These are phyloP conservation scores for Sporothrix humicola DNA, from an alignment of 2,329 filamentous ascomycete species.

Conservation along the genomic window DNA sequence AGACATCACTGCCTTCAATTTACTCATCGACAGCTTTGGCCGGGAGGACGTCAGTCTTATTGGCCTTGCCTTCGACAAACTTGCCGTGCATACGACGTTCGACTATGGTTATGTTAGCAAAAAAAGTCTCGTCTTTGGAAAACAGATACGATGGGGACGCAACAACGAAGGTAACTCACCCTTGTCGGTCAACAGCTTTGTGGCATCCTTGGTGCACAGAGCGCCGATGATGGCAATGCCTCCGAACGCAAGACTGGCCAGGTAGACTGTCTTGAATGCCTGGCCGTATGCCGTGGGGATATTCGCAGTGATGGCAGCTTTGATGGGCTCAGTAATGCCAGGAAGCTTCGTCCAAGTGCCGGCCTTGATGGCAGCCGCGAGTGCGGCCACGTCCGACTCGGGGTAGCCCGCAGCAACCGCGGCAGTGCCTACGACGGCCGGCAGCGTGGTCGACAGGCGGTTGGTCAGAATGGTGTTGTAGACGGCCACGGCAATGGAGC, in stretches of 20 bases:
- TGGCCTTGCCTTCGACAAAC: not conserved
- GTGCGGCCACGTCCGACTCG: slow-evolving; percentile 6
- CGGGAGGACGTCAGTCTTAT: slow-evolving; percentile 4
- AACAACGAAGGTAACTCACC: slow-evolving; percentile 4
- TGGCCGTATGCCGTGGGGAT: slow-evolving; percentile 24
- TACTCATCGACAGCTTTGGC: slow-evolving; percentile 9
- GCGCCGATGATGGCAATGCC: slow-evolving; percentile 30
- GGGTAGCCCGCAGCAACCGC: slow-evolving; percentile 44
- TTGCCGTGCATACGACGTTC: slow-evolving; percentile 21
- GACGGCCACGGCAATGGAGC: slow-evolving; percentile 45
- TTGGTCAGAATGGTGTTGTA: slow-evolving; percentile 47
- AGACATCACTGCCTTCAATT: too few relatives aligned
- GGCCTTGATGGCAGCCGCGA: slow-evolving; percentile 18
- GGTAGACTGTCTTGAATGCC: slow-evolving; percentile 32
- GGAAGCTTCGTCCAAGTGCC: slow-evolving; percentile 31
- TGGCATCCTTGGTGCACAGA: slow-evolving; percentile 29
- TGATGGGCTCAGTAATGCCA: not conserved
- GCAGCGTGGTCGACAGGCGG: slow-evolving; percentile 44
- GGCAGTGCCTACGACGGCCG: slow-evolving; percentile 32
- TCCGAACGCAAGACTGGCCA: slow-evolving; percentile 30
- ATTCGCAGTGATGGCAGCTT: not conserved
- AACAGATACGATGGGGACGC: not conserved
- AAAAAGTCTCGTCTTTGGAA: not conserved
- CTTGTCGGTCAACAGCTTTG: slow-evolving; percentile 17
- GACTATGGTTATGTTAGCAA: slow-evolving; percentile 9